Evolutionary conservation across 2,329 filamentous ascomycete genomes (phyloP), one percentile per base, ranked within the genome.

Genomic region (Microdochium nivale): DNA sequence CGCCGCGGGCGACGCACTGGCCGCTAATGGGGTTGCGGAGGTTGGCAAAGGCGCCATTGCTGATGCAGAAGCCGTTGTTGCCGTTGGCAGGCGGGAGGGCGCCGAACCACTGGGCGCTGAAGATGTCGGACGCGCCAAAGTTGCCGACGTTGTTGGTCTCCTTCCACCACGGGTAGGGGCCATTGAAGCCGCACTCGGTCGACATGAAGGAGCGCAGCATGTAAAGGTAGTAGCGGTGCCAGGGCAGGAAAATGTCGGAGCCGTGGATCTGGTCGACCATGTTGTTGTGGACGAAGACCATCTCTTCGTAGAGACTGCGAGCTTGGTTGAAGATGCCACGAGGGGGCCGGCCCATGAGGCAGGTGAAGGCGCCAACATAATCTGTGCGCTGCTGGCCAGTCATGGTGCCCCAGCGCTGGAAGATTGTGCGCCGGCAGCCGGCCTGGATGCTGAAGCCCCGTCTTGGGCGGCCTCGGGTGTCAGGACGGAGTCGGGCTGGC

Each of bases 221-320:
- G 59, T 60, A 65, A 11, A 62, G 54, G 55, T 59, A 66, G 59
- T 66, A 66, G 2, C 64, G 62, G 52, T 66, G 64, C 64, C 64
- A 66, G 19, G 65, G 47, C 3, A 66, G 60, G 53, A 66, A 66
- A n/a, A 60, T 62, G 54, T 59, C 62, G 49, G 54, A 55, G 53
- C 62, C 62, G 61, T 67, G 65, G 40, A 67, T 64, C 53, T 62
- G 60, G 47, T 61, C 59, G 10, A 62, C 56, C 49, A 64, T 61
- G 32, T 55, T 51, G 55, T 67, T 63, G 56, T 67, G 65, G 2
- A 65, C 52, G 10, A 58, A 60, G 7, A 64, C 61, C 32, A 67
- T 54, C 49, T 67, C 65, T 50, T 67, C 65, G 50, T 62, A 67
- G 35, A 64, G 58, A 11, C 27, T 5, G 9, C 40, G n/a, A 13